Conservation (phyloP, 2,329 filamentous ascomycete species). For the Tolypocladium endophyticum region DNA sequence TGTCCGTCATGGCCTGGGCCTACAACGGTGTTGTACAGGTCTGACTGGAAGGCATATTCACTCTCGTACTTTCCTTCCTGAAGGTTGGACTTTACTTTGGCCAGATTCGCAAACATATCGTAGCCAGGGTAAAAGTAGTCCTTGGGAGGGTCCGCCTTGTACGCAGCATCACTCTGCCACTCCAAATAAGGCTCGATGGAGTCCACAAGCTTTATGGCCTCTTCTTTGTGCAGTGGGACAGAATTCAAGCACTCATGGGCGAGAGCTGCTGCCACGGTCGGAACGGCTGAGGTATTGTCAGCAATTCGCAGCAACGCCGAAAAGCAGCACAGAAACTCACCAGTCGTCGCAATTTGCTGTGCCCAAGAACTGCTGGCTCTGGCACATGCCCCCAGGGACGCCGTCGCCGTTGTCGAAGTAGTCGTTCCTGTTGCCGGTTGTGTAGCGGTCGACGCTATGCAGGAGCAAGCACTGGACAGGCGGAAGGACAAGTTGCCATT, state of each 20-base stretch:
- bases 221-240: slow-evolving; percentile 25
- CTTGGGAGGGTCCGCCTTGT: slow-evolving; percentile 39
- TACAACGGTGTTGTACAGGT: slow-evolving; percentile 39
- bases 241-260: slow-evolving; percentile 27
- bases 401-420: slow-evolving; percentile 1
- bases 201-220: slow-evolving; percentile 22
- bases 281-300: slow-evolving; percentile 8
- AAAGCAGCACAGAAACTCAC: background rate
- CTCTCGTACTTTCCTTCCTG: slow-evolving; percentile 30
- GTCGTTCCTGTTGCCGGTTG: slow-evolving; percentile 1
- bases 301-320: background rate
- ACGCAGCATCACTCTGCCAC: slow-evolving; percentile 37
- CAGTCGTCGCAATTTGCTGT: slow-evolving; percentile 1
- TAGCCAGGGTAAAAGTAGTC: slow-evolving; percentile 36
- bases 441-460: slow-evolving; percentile 8
- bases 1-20: slow-evolving; percentile 53
- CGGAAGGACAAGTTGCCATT: slow-evolving; percentile 8
- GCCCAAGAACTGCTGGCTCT: slow-evolving; percentile 6
- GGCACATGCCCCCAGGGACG: slow-evolving; percentile 5
- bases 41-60: slow-evolving; percentile 44
- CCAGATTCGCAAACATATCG: slow-evolving; percentile 35
- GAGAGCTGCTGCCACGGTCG: slow-evolving; percentile 22
- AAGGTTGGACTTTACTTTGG: slow-evolving; percentile 32
- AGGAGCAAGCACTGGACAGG: slow-evolving; percentile 13
- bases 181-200: slow-evolving; percentile 30